Conservation (phyloP, 2,329 filamentous ascomycete genomes). For the Talaromyces verruculosus region DNA sequence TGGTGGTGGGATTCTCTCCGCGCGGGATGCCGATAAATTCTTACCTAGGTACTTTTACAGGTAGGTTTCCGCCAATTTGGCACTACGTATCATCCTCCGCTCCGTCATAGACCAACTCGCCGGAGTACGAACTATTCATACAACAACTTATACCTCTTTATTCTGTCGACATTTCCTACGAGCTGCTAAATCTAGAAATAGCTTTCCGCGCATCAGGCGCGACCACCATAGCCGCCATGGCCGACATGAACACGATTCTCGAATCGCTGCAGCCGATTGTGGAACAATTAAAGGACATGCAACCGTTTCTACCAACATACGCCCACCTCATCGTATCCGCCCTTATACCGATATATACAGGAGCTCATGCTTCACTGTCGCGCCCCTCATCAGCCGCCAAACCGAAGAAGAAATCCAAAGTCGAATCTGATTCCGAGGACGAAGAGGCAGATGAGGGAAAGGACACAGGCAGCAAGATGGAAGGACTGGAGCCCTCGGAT, state of each 20-base stretch:
- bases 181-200: neutral
- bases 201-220: conserved; percentile 9
- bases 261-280: conserved; percentile 41
- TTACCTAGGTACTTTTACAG: no score
- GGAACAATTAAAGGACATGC: conserved; percentile 44
- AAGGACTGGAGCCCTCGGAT: conserved; percentile 71
- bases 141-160: neutral
- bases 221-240: conserved; percentile 28
- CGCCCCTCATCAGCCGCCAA: conserved; percentile 76
- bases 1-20: neutral
- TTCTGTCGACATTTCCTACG: neutral
- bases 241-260: conserved; percentile 37
- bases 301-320: conserved; percentile 56
- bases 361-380: conserved; percentile 79
- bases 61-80: neutral
- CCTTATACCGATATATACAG: conserved; percentile 78
- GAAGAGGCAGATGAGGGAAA: conserved; percentile 52
- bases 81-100: neutral
- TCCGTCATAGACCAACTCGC: neutral
- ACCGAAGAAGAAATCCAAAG: conserved; percentile 47
- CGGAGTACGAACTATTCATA: neutral
- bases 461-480: conserved; percentile 58
- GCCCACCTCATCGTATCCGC: conserved; percentile 66
- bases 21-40: conserved; percentile 11
- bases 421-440: conserved; percentile 22